These are phyloP conservation scores for Gnomoniopsis smithogilvyi DNA, from an alignment of 2,329 filamentous ascomycete species.

Conservation along the genomic window DNA sequence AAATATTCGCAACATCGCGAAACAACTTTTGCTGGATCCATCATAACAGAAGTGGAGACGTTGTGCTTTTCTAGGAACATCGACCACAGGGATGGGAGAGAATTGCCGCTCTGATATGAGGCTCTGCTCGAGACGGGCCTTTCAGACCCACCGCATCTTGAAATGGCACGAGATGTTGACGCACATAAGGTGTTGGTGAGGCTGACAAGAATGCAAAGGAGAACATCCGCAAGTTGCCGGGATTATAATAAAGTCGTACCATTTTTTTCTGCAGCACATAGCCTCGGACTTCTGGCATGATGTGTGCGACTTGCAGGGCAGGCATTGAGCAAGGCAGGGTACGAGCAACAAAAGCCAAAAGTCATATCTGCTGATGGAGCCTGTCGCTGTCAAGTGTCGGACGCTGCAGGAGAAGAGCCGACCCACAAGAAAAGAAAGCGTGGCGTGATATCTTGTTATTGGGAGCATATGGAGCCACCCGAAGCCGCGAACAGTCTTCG, in stretches of 20 bases:
- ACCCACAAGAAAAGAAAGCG: conserved; percentile 1
- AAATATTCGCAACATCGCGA: conserved; percentile 8
- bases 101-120: too few relatives aligned
- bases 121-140: too few relatives aligned
- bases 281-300: background rate
- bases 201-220: background rate
- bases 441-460: conserved; percentile 12
- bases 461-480: background rate
- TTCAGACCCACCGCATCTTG: too few relatives aligned
- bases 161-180: too few relatives aligned
- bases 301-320: background rate
- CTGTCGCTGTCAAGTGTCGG: too few relatives aligned
- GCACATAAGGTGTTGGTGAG: too few relatives aligned
- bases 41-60: background rate
- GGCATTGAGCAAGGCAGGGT: too few relatives aligned
- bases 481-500: conserved; percentile 1
- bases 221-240: background rate
- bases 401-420: background rate
- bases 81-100: too few relatives aligned
- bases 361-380: too few relatives aligned
- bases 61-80: background rate
- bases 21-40: background rate
- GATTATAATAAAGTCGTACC: background rate
- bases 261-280: background rate
- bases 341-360: too few relatives aligned